phyloP scores from a whole-genome alignment of 768 basidiomycete species.

The Wakefieldia striispora region DNA sequence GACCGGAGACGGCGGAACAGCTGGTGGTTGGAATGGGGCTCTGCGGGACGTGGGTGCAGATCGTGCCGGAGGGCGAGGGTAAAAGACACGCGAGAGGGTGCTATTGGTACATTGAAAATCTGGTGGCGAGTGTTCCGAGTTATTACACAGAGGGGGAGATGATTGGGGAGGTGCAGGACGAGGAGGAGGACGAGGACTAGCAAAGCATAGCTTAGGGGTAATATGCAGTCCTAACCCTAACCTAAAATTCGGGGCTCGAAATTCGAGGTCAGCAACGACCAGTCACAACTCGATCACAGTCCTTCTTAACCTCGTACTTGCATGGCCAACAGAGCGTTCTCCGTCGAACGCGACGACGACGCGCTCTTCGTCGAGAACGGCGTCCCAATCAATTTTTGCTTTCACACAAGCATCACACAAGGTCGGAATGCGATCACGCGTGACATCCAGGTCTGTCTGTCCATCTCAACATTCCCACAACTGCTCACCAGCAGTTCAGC shows the following conservation, averaged over 20 bases:
- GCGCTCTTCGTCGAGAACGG: conserved; percentile 25
- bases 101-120: conserved; percentile 59
- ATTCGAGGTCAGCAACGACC: conserved; percentile 3
- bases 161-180: neutral
- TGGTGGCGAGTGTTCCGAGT: conserved; percentile 50
- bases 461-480: neutral
- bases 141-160: conserved; percentile 35
- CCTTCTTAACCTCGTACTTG: no score
- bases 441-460: conserved; percentile 21
- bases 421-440: conserved; percentile 17
- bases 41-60: conserved; percentile 36
- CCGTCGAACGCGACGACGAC: conserved; percentile 1
- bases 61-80: conserved; percentile 15
- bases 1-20: conserved; percentile 2
- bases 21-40: conserved; percentile 32
- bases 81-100: conserved; percentile 14
- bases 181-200: neutral
- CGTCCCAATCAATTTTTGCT: conserved; percentile 23
- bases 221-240: conserved; percentile 27
- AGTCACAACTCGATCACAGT: no score
- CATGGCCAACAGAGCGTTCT: neutral
- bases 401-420: conserved; percentile 26
- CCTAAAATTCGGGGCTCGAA: conserved; percentile 29
- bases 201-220: neutral
- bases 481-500: conserved; percentile 5